phyloP scores from a whole-genome alignment of 2,329 filamentous ascomycete genomes.

The Trichoderma pleuroti region DNA sequence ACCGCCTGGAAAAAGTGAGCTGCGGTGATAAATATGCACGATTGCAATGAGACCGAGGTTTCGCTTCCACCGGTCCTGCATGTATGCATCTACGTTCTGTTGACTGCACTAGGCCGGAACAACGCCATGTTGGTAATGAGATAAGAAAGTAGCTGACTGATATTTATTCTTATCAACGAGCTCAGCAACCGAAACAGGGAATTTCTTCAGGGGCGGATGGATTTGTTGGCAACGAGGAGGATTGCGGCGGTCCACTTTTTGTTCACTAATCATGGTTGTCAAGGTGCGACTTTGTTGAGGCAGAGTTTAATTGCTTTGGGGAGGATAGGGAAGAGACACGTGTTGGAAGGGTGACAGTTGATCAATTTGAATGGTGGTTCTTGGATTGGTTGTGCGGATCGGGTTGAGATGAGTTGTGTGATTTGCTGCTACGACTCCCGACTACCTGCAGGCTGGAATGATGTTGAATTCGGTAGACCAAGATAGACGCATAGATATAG shows the following conservation, averaged over 20 bases:
- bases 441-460: background rate
- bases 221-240: background rate
- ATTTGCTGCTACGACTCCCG: background rate
- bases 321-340: background rate
- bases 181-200: background rate
- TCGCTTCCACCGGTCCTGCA: background rate
- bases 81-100: background rate
- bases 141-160: background rate
- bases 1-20: background rate
- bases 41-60: background rate
- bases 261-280: background rate
- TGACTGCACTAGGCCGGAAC: background rate
- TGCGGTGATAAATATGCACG: background rate
- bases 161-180: background rate
- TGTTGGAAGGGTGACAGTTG: background rate
- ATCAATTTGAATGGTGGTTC: background rate
- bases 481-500: background rate
- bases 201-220: background rate
- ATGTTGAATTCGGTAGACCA: background rate
- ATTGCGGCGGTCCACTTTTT: background rate
- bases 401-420: background rate
- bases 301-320: background rate
- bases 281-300: background rate
- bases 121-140: background rate
- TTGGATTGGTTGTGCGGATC: background rate